Evolutionary conservation across 495 filamentous ascomycete genomes (phyloP).

Genomic region (Corynascus novoguineensis): DNA sequence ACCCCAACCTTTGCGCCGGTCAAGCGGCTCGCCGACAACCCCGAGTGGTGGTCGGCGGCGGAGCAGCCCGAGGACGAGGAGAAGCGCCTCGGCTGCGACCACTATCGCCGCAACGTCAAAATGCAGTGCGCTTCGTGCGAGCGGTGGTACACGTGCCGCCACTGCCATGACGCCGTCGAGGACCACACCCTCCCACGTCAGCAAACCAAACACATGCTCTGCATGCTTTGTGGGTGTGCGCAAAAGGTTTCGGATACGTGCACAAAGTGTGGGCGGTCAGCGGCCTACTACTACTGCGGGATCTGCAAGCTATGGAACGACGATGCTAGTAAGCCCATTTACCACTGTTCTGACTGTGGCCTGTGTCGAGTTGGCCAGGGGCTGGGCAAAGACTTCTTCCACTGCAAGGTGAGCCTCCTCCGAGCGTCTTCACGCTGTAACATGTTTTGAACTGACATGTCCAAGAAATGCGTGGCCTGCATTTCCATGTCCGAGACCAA

Average conservation of each 20-base stretch:
- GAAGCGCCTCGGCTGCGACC: conserved; percentile 69
- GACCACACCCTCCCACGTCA: conserved; percentile 75
- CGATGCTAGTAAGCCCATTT: conserved; percentile 83
- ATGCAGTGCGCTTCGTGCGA: conserved; percentile 84
- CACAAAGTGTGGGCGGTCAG: conserved; percentile 63
- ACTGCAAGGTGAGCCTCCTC: conserved; percentile 73
- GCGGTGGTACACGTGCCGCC: conserved; percentile 90
- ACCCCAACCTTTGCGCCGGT: conserved; percentile 60
- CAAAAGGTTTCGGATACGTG: conserved; percentile 79
- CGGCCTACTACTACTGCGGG: conserved; percentile 89
- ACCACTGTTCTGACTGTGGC: conserved; percentile 94
- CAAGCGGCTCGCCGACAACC: conserved; percentile 4
- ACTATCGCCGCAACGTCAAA: conserved; percentile 95
- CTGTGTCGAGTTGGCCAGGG: conserved; percentile 90
- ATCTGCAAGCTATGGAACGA: conserved; percentile 98
- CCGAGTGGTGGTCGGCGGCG: conserved; percentile 16
- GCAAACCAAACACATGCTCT: conserved; percentile 92
- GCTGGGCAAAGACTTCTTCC: conserved; percentile 91
- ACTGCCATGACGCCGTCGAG: conserved; percentile 87
- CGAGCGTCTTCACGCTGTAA: neutral
- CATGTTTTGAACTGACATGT: neutral
- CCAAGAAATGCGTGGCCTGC: conserved; percentile 87
- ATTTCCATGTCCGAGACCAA: conserved; percentile 61
- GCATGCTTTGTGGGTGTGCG: conserved; percentile 88
- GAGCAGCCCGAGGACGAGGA: conserved; percentile 43